Conservation (phyloP, 495 filamentous ascomycete species). For the Penicillium cataractarum region DNA sequence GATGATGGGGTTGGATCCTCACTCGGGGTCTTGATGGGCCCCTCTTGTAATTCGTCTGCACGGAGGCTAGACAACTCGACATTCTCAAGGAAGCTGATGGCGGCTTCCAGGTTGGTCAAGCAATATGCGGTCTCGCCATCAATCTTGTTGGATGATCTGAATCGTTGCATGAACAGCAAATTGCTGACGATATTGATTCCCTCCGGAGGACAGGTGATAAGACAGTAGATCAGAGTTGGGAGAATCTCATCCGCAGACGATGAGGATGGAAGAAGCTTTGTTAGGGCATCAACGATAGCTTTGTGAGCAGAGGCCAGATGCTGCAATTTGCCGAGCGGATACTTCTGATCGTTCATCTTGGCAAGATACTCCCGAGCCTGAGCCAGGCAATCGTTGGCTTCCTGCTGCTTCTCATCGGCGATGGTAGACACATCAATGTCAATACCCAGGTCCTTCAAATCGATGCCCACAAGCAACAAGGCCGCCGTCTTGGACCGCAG, state of each 20-base stretch:
- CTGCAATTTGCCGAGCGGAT: conserved; percentile 88
- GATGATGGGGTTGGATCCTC: conserved; percentile 56
- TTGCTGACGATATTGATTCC: conserved; percentile 91
- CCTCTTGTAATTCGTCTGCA: conserved; percentile 72
- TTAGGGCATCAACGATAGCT: conserved; percentile 87
- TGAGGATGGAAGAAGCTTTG: conserved; percentile 74
- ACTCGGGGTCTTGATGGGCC: conserved; percentile 60
- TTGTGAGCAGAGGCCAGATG: conserved; percentile 89
- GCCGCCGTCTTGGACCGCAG: conserved; percentile 93
- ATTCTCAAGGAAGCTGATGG: conserved; percentile 95
- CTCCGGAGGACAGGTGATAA: conserved; percentile 88
- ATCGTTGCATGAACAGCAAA: conserved; percentile 89
- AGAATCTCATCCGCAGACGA: conserved; percentile 97
- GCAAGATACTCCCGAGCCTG: conserved; percentile 72
- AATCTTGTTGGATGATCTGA: conserved; percentile 82
- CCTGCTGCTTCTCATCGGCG: conserved; percentile 63
- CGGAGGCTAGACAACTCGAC: conserved; percentile 91
- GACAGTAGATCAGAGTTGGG: conserved; percentile 91
- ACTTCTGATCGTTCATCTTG: conserved; percentile 84
- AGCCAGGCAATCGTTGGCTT: conserved; percentile 72
- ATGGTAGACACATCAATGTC: conserved; percentile 61
- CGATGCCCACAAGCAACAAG: conserved; percentile 85
- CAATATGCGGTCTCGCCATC: conserved; percentile 96
- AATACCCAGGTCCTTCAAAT: conserved; percentile 81
- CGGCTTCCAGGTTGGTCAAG: conserved; percentile 92